Percentiles rank a stretch among this genome's conserved stretches.
phyloP scores from a whole-genome alignment of 2,329 filamentous ascomycete genomes.

The Colletotrichum gloeosporioides region DNA sequence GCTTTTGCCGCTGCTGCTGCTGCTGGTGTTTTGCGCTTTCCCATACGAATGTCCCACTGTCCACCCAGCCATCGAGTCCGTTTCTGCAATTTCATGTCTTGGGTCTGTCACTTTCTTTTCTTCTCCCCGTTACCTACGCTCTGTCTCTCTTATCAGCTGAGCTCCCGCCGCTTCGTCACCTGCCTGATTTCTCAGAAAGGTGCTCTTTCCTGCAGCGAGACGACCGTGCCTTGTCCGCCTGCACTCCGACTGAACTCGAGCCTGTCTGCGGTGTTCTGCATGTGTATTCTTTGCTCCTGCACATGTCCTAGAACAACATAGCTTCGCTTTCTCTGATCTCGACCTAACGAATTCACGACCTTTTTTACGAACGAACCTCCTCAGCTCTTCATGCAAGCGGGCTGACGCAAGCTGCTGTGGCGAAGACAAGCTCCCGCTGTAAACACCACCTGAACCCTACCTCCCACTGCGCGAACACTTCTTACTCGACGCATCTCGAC shows the following conservation, averaged over 20 bases:
- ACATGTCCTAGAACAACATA: not conserved
- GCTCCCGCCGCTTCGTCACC: not conserved
- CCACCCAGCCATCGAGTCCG: not conserved
- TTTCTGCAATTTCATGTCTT: not conserved
- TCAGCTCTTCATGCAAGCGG: slow-evolving; percentile 1
- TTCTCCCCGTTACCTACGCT: not conserved
- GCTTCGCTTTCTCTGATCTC: not conserved
- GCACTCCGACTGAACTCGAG: not conserved
- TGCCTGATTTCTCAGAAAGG: not conserved
- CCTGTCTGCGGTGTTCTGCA: not conserved
- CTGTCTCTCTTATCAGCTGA: slow-evolving; percentile 9
- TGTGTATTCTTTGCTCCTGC: not conserved
- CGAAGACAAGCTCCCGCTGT: slow-evolving; percentile 3
- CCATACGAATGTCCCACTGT: not conserved
- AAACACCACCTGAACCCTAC: not conserved
- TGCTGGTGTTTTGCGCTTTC: not conserved
- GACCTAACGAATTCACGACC: not conserved
- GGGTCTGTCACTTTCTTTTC: not conserved
- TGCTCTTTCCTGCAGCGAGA: not conserved
- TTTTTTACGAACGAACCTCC: not conserved
- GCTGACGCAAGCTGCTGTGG: slow-evolving; percentile 18
- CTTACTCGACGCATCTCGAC: not conserved
- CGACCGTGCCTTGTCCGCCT: not conserved
- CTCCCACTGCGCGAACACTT: not conserved
- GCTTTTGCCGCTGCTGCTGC: not conserved